Evolutionary conservation across 306 rosid species (phyloP), one percentile per base, ranked within the genome.

Genomic region (Cicer pinnatifidum): DNA sequence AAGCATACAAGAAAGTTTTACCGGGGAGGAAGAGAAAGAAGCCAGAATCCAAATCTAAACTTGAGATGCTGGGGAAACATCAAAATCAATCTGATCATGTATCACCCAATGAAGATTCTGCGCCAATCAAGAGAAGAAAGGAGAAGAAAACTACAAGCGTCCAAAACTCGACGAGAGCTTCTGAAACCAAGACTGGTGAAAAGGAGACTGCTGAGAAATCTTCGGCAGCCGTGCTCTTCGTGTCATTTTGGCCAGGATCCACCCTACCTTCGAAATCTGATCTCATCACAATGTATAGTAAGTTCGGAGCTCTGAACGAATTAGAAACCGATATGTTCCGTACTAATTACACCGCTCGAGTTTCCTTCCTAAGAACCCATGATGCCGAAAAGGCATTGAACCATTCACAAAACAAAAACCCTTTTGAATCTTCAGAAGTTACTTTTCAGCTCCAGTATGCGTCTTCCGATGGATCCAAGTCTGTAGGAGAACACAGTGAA

Each of bases 231-330:
- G 78, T 72, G n/a, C 82, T 92, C 65, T 53, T 74, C 19, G 84
- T 78, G 13, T 78, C 87, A 69, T 92, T 92, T 72, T 83, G 80
- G 41, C 81, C 91, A 1, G 94, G 90, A 6, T 84, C 94, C 41
- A 8, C 71, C 2, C 69, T 88, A 48, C 97, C 97, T 47, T 75
- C 96, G 9, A 92, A 83, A 75, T 78, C 88, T 61, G 88, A 87
- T 82, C 87, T 92, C 10, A 39, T 90, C 47, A 35, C 62, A 40
- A 67, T 82, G 50, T 92, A 82, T 56, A 3, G 92, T 3, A 72
- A 86, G 82, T 90, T 77, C 67, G 96, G 97, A 48, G 68, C 79
- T 39, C 82, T 92, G 80, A 68, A 90, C 43, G 88, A 81, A 82
- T 54, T 53, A 2, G 89, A 85, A 80, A 92, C 97, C 1, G 81